Conservation (phyloP, 2,329 filamentous ascomycete genomes). For the Aplosporella prunicola region DNA sequence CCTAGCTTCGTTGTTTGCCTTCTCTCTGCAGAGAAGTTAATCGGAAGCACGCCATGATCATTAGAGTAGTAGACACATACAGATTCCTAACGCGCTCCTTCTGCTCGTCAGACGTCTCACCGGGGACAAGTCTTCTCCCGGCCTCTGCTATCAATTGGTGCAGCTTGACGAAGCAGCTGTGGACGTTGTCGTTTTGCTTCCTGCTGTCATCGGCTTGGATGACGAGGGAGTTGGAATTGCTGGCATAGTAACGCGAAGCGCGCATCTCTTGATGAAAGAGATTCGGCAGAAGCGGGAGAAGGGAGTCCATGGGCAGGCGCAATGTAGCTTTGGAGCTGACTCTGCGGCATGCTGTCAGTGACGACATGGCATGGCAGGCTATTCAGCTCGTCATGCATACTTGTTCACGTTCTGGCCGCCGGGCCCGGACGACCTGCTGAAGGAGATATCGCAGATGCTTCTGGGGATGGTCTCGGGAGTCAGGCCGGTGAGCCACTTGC, state of each 20-base stretch:
- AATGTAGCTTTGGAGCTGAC: slow-evolving; percentile 60
- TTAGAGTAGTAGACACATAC: slow-evolving; percentile 30
- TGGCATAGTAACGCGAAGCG: slow-evolving; percentile 46
- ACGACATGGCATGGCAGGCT: slow-evolving; percentile 2
- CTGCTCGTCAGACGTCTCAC: slow-evolving; percentile 51
- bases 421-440: slow-evolving; percentile 55
- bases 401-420: slow-evolving; percentile 63
- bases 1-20: slow-evolving; percentile 48
- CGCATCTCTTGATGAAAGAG: slow-evolving; percentile 44
- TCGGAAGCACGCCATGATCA: no score
- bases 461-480: slow-evolving; percentile 46
- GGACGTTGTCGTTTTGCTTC: slow-evolving; percentile 51
- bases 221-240: slow-evolving; percentile 44
- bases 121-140: slow-evolving; percentile 44
- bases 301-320: slow-evolving; percentile 42
- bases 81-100: slow-evolving; percentile 45
- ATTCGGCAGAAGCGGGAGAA: slow-evolving; percentile 46
- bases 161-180: slow-evolving; percentile 50
- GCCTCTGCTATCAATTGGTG: slow-evolving; percentile 44
- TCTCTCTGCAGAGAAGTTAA: slow-evolving; percentile 36
- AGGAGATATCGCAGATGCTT: slow-evolving; percentile 49
- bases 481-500: slow-evolving; percentile 48
- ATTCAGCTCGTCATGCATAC: slow-evolving; percentile 34
- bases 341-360: slow-evolving; percentile 29
- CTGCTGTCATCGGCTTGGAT: slow-evolving; percentile 56